A percentile compares a stretch with the other conserved stretches of the same genome.
Evolutionary conservation across 2,329 filamentous ascomycete species (phyloP).

Genomic region (Celoporthe dispersa): DNA sequence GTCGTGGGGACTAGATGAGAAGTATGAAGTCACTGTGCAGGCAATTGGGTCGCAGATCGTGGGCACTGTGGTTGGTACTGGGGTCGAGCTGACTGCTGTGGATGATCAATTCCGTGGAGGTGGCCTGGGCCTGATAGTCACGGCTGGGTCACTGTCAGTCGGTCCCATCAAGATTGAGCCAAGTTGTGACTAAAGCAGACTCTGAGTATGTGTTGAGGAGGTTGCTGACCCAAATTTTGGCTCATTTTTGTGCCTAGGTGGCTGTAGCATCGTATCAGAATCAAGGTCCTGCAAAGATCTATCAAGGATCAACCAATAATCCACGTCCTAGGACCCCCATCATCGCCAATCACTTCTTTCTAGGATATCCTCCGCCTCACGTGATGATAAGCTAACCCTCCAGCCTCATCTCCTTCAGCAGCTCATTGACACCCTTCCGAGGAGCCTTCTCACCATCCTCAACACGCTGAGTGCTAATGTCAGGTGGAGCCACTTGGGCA

Average conservation of each 20-base stretch:
- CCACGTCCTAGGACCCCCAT: no score
- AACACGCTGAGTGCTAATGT: not conserved
- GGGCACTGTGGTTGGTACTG: conserved; percentile 18
- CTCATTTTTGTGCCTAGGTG: not conserved
- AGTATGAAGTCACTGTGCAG: conserved; percentile 30
- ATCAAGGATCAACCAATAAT: not conserved
- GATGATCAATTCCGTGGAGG: conserved; percentile 33
- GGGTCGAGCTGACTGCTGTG: conserved; percentile 20
- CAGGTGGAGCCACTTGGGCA: not conserved
- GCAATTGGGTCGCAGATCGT: conserved; percentile 20
- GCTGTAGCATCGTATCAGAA: not conserved
- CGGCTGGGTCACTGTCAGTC: conserved; percentile 32
- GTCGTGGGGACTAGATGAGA: conserved; percentile 32
- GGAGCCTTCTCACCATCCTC: not conserved
- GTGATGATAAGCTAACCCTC: not conserved
- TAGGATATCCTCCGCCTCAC: no score
- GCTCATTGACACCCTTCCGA: conserved; percentile 1
- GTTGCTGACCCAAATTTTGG: not conserved
- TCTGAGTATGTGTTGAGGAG: not conserved
- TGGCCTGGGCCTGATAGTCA: conserved; percentile 33
- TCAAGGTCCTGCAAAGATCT: not conserved
- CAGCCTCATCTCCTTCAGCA: conserved; percentile 5
- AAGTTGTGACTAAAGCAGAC: not conserved
- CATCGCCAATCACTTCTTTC: no score
- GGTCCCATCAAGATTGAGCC: conserved; percentile 29